A percentile compares a stretch with the other conserved stretches of the same genome.
Conservation (phyloP, 805 yeast genomes). For the Lipomyces orientalis region DNA sequence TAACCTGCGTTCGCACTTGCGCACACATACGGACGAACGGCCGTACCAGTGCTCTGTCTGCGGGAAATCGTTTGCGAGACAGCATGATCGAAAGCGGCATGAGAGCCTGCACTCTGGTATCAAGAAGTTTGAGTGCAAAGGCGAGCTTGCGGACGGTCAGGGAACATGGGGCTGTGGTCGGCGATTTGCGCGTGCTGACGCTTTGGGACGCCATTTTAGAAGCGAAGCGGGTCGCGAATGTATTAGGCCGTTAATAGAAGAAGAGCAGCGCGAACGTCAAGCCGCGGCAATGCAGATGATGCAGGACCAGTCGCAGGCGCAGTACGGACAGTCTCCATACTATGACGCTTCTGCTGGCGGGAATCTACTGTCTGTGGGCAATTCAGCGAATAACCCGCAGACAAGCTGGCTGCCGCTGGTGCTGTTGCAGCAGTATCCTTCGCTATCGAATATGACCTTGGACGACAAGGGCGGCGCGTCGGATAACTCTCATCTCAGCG, state of each 20-base stretch:
- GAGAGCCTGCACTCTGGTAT: constrained; percentile 76
- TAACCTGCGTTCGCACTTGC: constrained; percentile 84
- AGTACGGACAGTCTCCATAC: constrained; percentile 4
- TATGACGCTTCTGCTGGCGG: not conserved
- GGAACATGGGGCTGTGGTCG: constrained; percentile 79
- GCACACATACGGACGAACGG: constrained; percentile 81
- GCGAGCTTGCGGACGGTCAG: constrained; percentile 62
- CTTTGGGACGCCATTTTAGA: constrained; percentile 73
- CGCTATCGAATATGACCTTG: constrained; percentile 19
- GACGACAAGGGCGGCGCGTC: constrained; percentile 15
- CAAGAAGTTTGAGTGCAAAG: constrained; percentile 68
- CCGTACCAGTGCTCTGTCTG: constrained; percentile 72
- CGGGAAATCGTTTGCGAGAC: constrained; percentile 72
- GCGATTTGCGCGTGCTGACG: constrained; percentile 77
- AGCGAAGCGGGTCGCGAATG: constrained; percentile 78
- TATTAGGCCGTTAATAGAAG: constrained; percentile 67
- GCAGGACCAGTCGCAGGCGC: constrained; percentile 4
- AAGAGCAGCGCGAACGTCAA: constrained; percentile 47
- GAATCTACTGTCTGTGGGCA: constrained; percentile 14
- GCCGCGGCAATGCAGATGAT: not conserved
- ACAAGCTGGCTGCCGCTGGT: constrained; percentile 30
- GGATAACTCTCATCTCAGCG: constrained; percentile 5
- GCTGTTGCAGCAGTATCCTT: constrained; percentile 33
- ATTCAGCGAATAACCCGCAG: not conserved
- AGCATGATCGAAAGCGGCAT: constrained; percentile 78